Evolutionary conservation across 352 stramenopile species (phyloP).

Genomic region (Paralagenidium karlingii): DNA sequence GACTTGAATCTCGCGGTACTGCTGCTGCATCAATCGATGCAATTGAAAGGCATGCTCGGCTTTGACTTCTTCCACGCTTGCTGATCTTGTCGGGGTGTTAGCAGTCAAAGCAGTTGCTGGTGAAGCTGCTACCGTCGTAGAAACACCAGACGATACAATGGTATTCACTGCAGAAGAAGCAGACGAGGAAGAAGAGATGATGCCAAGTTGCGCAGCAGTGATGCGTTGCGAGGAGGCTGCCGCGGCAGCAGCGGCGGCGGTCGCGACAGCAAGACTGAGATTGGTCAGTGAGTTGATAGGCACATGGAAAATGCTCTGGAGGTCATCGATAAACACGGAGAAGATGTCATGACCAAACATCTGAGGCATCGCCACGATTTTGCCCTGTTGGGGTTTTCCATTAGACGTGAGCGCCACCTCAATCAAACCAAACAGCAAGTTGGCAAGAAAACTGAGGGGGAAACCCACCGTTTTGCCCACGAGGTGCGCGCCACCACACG

Average conservation of each 20-base stretch:
- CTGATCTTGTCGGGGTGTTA: not conserved
- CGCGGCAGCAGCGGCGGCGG: not conserved
- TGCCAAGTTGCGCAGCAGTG: too few species aligned
- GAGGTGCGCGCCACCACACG: slow-evolving; percentile 59
- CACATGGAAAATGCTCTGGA: slow-evolving; percentile 70
- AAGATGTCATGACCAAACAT: slow-evolving; percentile 71
- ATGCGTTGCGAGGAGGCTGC: not conserved
- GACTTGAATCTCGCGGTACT: slow-evolving; percentile 79
- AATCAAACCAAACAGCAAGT: not conserved
- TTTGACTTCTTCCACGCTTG: slow-evolving; percentile 68
- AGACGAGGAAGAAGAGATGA: too few species aligned
- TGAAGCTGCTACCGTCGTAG: not conserved
- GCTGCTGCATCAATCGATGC: slow-evolving; percentile 77
- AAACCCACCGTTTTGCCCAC: slow-evolving; percentile 39
- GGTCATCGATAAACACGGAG: slow-evolving; percentile 75
- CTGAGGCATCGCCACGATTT: slow-evolving; percentile 59
- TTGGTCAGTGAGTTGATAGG: slow-evolving; percentile 66
- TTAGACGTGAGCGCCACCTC: not conserved
- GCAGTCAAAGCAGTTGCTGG: slow-evolving; percentile 2
- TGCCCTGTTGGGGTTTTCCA: slow-evolving; percentile 12
- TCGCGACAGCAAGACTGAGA: slow-evolving; percentile 17
- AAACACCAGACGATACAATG: too few species aligned
- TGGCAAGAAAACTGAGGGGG: not conserved
- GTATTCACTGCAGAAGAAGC: too few species aligned
- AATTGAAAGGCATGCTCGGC: slow-evolving; percentile 81